These are phyloP conservation scores for Apiospora malaysiana DNA, from an alignment of 2,329 filamentous ascomycete species.

Conservation along the genomic window DNA sequence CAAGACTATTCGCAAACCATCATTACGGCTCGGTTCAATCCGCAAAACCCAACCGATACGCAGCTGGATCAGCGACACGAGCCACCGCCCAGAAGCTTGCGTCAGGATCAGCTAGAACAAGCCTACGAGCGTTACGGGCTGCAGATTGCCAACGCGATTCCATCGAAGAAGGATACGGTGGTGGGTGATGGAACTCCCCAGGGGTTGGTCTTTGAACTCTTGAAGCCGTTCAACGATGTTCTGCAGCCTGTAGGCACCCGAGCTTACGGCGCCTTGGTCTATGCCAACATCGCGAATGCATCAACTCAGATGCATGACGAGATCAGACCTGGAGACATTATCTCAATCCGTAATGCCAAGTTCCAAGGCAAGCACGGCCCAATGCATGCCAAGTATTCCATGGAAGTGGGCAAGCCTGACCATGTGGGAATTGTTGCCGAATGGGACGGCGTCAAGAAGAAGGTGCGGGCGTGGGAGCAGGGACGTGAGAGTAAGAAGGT, in stretches of 20 bases:
- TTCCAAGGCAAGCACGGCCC: conserved; percentile 96
- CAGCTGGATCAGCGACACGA: conserved; percentile 87
- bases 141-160: conserved; percentile 74
- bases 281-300: conserved; percentile 93
- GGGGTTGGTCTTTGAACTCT: conserved; percentile 77
- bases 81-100: conserved; percentile 76
- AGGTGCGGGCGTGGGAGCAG: conserved; percentile 94
- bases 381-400: conserved; percentile 92
- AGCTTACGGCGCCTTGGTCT: conserved; percentile 89
- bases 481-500: conserved; percentile 92
- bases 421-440: conserved; percentile 93
- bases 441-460: conserved; percentile 99
- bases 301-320: conserved; percentile 89
- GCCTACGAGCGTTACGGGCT: conserved; percentile 82
- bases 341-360: conserved; percentile 88
- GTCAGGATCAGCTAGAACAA: conserved; percentile 91
- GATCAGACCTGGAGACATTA: conserved; percentile 90
- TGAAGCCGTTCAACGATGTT: conserved; percentile 74
- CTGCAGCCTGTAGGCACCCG: conserved; percentile 86
- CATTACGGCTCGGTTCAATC: conserved; percentile 80
- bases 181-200: conserved; percentile 86
- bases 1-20: conserved; percentile 96
- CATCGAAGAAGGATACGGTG: conserved; percentile 75
- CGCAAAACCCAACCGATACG: conserved; percentile 73
- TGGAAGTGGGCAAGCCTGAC: conserved; percentile 85